These are phyloP conservation scores for Macrocystidia cucumis DNA, from an alignment of 1,284 basidiomycete genomes.

Conservation along the genomic window DNA sequence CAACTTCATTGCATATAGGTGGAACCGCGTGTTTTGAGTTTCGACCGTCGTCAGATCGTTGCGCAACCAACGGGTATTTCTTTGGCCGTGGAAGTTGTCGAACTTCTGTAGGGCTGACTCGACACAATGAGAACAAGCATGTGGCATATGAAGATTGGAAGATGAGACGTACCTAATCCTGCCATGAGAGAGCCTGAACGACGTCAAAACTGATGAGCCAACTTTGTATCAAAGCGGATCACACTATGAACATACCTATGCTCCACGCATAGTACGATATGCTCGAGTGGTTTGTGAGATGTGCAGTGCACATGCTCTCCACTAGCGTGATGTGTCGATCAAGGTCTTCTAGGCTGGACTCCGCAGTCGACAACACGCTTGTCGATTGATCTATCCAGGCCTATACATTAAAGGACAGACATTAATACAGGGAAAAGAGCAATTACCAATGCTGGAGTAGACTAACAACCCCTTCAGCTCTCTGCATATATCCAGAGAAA, in stretches of 20 bases:
- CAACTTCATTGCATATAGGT: neutral
- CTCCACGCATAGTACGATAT: neutral
- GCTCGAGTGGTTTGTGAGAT: neutral
- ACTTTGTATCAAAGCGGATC: neutral
- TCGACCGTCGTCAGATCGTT: conserved; percentile 10
- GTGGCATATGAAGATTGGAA: neutral
- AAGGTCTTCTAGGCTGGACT: conserved; percentile 3
- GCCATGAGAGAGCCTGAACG: conserved; percentile 4
- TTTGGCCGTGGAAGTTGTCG: conserved; percentile 35
- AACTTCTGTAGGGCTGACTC: conserved; percentile 23
- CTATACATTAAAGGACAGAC: neutral
- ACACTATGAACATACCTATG: conserved; percentile 1
- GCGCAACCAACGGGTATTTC: conserved; percentile 30
- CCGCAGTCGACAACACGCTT: conserved; percentile 6
- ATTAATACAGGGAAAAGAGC: neutral
- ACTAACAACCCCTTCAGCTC: conserved; percentile 3
- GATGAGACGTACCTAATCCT: conserved; percentile 1
- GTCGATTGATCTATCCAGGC: conserved; percentile 3
- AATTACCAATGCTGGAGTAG: conserved; percentile 7
- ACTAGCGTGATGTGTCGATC: conserved; percentile 2
- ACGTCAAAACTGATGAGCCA: neutral
- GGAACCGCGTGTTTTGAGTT: conserved; percentile 7
- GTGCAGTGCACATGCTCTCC: neutral
- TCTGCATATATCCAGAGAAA: neutral
- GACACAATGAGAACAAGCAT: neutral